Evolutionary conservation across 1,284 basidiomycete species (phyloP).

Genomic region (Puccinia triticina): DNA sequence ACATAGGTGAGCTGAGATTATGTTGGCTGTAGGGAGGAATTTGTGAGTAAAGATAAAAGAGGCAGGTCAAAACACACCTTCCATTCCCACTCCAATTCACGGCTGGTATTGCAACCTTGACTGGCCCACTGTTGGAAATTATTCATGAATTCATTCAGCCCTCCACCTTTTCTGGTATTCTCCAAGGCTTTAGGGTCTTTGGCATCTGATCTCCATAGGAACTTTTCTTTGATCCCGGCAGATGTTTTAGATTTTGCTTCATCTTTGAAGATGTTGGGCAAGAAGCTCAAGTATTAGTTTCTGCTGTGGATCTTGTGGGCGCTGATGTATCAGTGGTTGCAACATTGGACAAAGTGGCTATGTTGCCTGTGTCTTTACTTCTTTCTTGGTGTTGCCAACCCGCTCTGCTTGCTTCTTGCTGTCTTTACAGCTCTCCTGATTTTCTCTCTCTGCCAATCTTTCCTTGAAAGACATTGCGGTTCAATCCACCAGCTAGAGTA

Average conservation of each 20-base stretch:
- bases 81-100: slow-evolving; percentile 50
- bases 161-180: slow-evolving; percentile 40
- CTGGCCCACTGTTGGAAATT: slow-evolving; percentile 29
- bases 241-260: slow-evolving; percentile 44
- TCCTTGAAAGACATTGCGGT: slow-evolving; percentile 36
- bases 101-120: slow-evolving; percentile 30
- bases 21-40: too few species aligned
- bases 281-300: background rate
- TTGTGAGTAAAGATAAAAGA: background rate
- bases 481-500: slow-evolving; percentile 39
- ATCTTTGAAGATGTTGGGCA: background rate
- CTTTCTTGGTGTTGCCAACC: slow-evolving; percentile 9
- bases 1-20: too few species aligned
- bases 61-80: slow-evolving; percentile 16
- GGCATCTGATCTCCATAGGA: slow-evolving; percentile 45
- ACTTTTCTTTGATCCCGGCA: slow-evolving; percentile 42
- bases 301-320: background rate
- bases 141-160: slow-evolving; percentile 43
- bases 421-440: slow-evolving; percentile 38
- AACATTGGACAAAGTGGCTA: background rate
- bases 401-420: slow-evolving; percentile 42
- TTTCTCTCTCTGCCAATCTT: slow-evolving; percentile 39
- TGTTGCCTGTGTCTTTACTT: background rate
- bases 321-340: background rate
- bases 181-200: slow-evolving; percentile 45